A percentile compares a stretch with the other conserved stretches of the same genome.
These are phyloP conservation scores for Apophysomyces sp. DNA, from an alignment of 371 early-diverging fungal species.

Conservation along the genomic window DNA sequence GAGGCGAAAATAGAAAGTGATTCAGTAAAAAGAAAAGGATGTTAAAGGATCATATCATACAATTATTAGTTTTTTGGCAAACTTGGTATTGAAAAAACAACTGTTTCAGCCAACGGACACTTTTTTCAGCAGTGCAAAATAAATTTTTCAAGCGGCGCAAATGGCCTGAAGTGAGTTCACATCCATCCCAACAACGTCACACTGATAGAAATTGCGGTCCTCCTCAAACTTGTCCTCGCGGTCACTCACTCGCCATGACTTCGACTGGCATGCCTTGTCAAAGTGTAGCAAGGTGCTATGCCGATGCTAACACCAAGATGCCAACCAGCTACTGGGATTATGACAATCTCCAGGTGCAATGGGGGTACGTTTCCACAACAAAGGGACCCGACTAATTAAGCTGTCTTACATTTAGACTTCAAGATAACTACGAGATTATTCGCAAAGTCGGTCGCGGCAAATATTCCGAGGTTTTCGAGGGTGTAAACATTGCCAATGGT, in stretches of 20 bases:
- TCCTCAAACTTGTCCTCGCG: too few relatives aligned
- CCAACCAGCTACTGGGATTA: conserved; percentile 96
- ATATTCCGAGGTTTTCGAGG: conserved; percentile 99
- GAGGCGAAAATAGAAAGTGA: too few relatives aligned
- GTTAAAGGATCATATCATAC: too few relatives aligned
- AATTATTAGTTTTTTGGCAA: too few relatives aligned
- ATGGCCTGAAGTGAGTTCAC: too few relatives aligned
- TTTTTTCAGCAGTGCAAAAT: too few relatives aligned
- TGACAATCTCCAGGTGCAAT: conserved; percentile 82
- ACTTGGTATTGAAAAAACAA: too few relatives aligned
- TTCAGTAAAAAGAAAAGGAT: too few relatives aligned
- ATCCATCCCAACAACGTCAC: too few relatives aligned
- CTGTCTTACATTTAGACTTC: conserved; percentile 51
- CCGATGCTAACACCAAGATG: conserved; percentile 83
- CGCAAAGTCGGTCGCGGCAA: conserved; percentile 98
- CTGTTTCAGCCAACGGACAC: too few relatives aligned
- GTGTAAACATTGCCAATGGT: conserved; percentile 76
- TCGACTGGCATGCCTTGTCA: conserved; percentile 19
- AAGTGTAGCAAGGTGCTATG: conserved; percentile 83
- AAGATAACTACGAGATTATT: conserved; percentile 96
- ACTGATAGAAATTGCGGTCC: neutral
- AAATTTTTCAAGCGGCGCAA: too few relatives aligned
- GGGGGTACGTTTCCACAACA: conserved; percentile 61
- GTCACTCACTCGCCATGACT: neutral
- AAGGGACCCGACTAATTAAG: neutral